These are phyloP conservation scores for Orbilia oligospora DNA, from an alignment of 2,329 filamentous ascomycete genomes.

Conservation along the genomic window DNA sequence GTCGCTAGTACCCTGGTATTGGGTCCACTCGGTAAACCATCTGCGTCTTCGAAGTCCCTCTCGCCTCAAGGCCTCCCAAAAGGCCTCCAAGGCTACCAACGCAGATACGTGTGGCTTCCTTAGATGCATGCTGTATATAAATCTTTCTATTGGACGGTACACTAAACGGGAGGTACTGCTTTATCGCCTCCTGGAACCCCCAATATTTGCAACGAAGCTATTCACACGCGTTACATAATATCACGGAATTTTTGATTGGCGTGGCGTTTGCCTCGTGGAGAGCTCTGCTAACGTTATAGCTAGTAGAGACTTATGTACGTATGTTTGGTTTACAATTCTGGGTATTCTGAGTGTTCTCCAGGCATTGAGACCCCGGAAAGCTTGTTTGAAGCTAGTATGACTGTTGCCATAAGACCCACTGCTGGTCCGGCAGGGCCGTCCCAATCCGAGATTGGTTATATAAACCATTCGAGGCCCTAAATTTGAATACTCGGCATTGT, in stretches of 20 bases:
- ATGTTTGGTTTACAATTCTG: not conserved
- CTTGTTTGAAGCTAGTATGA: constrained; percentile 32
- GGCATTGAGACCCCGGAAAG: constrained; percentile 5
- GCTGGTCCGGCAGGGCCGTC: constrained; percentile 16
- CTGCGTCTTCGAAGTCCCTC: constrained; percentile 2
- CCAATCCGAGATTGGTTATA: constrained; percentile 32
- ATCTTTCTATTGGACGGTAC: constrained; percentile 29
- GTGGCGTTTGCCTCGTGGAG: constrained; percentile 34
- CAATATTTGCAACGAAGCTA: not conserved
- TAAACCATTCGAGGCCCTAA: constrained; percentile 15
- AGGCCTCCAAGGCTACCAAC: constrained; percentile 24
- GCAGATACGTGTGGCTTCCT: constrained; percentile 1
- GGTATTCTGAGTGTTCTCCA: constrained; percentile 13
- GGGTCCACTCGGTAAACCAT: constrained; percentile 3
- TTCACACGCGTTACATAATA: constrained; percentile 25
- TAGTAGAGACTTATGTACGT: no score
- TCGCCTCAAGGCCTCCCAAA: not conserved
- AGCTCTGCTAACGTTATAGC: constrained; percentile 43
- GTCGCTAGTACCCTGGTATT: not conserved
- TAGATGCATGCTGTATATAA: constrained; percentile 16
- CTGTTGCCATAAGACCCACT: constrained; percentile 29
- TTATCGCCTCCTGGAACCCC: constrained; percentile 9
- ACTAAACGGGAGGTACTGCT: not conserved
- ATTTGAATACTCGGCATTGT: not conserved
- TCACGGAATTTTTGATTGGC: constrained; percentile 29